Evolutionary conservation across 2,329 filamentous ascomycete species (phyloP).

Genomic region (Pseudogymnoascus sp.): DNA sequence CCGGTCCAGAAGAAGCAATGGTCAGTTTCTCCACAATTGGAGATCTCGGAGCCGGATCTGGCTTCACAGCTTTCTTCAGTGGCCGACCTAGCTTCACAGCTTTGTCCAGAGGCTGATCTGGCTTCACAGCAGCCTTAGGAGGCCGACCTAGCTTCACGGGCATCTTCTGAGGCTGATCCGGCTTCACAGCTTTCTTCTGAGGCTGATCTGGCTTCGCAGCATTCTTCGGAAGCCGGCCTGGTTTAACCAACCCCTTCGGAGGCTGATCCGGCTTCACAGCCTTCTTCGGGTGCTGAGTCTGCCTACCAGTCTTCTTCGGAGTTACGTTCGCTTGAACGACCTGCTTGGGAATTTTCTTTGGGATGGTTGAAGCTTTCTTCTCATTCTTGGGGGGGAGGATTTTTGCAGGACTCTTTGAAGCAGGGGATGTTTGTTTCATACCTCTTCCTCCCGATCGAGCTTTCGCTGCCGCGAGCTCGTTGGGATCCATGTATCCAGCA

Average conservation of each 20-base stretch:
- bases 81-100: background rate
- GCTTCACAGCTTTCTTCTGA: background rate
- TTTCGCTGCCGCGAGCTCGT: background rate
- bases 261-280: background rate
- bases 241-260: background rate
- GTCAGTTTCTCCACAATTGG: background rate
- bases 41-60: background rate
- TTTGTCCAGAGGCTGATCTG: background rate
- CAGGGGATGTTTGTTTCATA: background rate
- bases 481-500: background rate
- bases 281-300: background rate
- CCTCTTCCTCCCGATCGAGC: constrained; percentile 2
- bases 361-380: background rate
- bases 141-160: background rate
- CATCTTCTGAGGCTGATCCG: background rate
- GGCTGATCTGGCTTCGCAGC: background rate
- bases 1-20: background rate
- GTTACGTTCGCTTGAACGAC: background rate
- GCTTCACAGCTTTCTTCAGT: background rate
- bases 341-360: background rate
- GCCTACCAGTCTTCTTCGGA: background rate
- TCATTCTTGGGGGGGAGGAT: background rate
- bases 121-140: background rate
- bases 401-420: background rate
- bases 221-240: background rate